phyloP scores from a whole-genome alignment of 1,284 basidiomycete genomes.

The Rhodofomes roseus region DNA sequence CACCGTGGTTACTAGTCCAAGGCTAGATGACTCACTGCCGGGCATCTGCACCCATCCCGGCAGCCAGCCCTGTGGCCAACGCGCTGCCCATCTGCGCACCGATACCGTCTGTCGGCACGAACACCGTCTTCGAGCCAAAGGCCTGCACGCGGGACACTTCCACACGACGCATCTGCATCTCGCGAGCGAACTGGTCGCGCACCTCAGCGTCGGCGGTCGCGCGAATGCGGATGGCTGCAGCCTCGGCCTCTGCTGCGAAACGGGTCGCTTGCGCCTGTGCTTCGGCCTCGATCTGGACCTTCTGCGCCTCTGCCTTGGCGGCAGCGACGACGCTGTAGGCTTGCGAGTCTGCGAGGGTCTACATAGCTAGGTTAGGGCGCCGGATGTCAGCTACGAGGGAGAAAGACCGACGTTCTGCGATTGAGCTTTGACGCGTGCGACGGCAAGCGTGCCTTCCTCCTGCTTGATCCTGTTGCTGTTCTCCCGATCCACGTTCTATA shows the following conservation, averaged over 20 bases:
- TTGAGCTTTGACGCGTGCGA: constrained; percentile 72
- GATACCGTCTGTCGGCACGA: constrained; percentile 60
- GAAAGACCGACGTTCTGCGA: constrained; percentile 46
- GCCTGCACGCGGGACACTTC: constrained; percentile 63
- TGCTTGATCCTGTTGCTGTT: constrained; percentile 83
- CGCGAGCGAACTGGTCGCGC: constrained; percentile 62
- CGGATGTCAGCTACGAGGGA: not conserved
- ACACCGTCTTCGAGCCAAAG: constrained; percentile 67
- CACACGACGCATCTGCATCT: constrained; percentile 66
- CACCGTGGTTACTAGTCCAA: not conserved
- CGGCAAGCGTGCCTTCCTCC: constrained; percentile 71
- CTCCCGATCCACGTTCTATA: constrained; percentile 74
- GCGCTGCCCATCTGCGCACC: constrained; percentile 55
- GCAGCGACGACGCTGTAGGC: constrained; percentile 70
- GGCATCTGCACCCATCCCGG: constrained; percentile 49
- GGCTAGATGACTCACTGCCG: not conserved
- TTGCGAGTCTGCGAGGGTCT: constrained; percentile 69
- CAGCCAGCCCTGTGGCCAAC: constrained; percentile 64
- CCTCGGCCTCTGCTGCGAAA: constrained; percentile 69
- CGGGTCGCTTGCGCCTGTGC: constrained; percentile 72
- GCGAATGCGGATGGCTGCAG: constrained; percentile 61
- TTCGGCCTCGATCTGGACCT: constrained; percentile 65
- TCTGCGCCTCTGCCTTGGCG: constrained; percentile 72
- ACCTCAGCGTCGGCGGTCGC: constrained; percentile 60
- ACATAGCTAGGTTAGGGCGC: not conserved